Percentiles rank a stretch among this genome's conserved stretches.
Evolutionary conservation across 208 protist genomes (phyloP).

Genomic region (Acanthamoeba culbertsoni): DNA sequence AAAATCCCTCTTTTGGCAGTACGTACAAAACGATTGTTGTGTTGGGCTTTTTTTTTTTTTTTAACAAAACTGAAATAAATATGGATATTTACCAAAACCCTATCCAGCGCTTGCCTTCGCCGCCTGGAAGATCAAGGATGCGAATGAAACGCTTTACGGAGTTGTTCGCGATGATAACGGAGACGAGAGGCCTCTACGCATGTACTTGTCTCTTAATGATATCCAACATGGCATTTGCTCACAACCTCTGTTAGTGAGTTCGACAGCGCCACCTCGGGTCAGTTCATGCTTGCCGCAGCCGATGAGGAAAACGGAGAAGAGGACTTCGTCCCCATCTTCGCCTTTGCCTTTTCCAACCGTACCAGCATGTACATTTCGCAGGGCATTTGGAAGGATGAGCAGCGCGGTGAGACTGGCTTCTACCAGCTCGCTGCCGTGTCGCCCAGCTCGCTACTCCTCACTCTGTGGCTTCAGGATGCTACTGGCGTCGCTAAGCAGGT

Average conservation of each 20-base stretch:
- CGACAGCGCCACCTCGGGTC: not conserved
- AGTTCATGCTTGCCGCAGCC: not conserved
- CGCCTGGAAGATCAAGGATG: conserved; percentile 5
- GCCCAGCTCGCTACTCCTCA: not conserved
- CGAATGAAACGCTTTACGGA: not conserved
- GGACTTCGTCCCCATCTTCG: not conserved
- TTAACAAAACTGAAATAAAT: not conserved
- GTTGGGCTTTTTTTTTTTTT: not conserved
- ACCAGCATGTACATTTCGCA: not conserved
- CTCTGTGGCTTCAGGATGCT: not conserved
- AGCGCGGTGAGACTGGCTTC: not conserved
- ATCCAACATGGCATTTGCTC: not conserved
- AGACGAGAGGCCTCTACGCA: not conserved
- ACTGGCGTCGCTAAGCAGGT: not conserved
- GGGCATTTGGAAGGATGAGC: not conserved
- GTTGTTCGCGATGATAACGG: not conserved
- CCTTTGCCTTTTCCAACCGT: not conserved
- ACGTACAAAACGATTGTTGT: not conserved
- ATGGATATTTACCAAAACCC: not conserved
- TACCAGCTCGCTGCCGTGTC: not conserved
- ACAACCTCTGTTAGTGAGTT: not conserved
- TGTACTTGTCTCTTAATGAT: no score
- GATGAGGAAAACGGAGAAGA: not conserved
- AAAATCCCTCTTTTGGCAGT: not conserved
- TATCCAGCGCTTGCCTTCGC: not conserved